Base-by-base conservation (phyloP, 441 rosid species). In the Rhodomyrtus psidioides region DNA sequence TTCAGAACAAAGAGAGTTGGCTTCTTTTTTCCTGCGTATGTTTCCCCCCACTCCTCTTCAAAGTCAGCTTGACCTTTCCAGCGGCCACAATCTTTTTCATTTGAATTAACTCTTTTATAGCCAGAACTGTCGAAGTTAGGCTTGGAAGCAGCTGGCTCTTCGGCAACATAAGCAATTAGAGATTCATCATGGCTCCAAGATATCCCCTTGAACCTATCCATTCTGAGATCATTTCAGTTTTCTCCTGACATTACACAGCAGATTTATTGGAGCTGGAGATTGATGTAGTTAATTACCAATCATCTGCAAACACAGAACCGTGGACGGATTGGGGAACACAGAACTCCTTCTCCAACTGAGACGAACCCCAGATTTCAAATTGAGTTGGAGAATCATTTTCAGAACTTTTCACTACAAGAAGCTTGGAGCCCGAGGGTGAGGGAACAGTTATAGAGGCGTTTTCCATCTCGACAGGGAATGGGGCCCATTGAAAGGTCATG, bases 31-130 rank as follows among this genome's bases (percentile, higher is more conserved):
- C 99, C 97, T 0, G 94, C 95, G 85, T 96, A 97, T 54, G 94
- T 94, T 93, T 97, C 99, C 75, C 99, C 99, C 99, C 99, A 97
- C 51, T 92, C 96, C 91, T 96, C 99, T 90, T 95, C 97, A 98
- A 97, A 96, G 90, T 97, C 96, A 65, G 99, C 99, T 90, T 91
- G 96, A 87, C 96, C 98, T 89, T 93, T 95, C 99, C 99, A 97
- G 94, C 92, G 92, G 84, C 88, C 90, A 85, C 87, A 53, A 75
- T 96, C 98, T 83, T 93, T 95, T 26, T 93, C 97, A 42, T 87
- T 84, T 55, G 94, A 89, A 55, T 88, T 89, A 24, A 88, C 90
- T 90, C 90, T 94, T 88, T 88, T 92, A 89, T 92, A 95, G 85
- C 98, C 97, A 12, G 83, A 60, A 88, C 88, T 83, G 85, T 90